Evolutionary conservation across 1,284 basidiomycete species (phyloP), one percentile per base, ranked within the genome.

Genomic region (Moesziomyces globuligerus): DNA sequence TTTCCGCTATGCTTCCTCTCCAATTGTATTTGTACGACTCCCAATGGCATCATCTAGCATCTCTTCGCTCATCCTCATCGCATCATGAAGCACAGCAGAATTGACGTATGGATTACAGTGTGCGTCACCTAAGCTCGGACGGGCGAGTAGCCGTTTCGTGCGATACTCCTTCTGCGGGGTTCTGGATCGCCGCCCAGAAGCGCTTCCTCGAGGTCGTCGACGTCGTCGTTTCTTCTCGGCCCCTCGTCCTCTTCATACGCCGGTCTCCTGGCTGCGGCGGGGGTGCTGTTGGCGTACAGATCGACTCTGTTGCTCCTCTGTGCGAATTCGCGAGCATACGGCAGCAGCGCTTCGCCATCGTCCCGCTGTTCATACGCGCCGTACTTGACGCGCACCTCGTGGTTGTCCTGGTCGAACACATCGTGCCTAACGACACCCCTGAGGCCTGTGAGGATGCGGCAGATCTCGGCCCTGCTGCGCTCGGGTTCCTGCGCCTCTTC

Each of bases 401-500:
- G 59, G 20, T 67, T 72, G n/a, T 67, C 64, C 7, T 18, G 20
- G 15, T 65, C 51, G 32, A 72, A 72, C 25, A 72, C 58, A 13
- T 62, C 59, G 23, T 51, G 53, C 13, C 61, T 21, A 8, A 72
- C 59, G 7, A 72, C 65, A 0, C 68, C 69, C 8, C 59, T 43
- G 17, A 76, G 29, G 1, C 76, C 61, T 0, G 55, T 67, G n/a
- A 78, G 28, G 29, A 76, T 71, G 11, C 75, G 39, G 26, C 57
- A 59, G 32, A 78, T 45, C 43, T 78, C 76, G 0, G 54, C 53
- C 9, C 69, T 20, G n/a, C 65, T 60, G n/a, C 66, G 47, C 21
- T 72, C 74, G 11, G 48, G 52, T 39, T 61, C 52, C 21, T 46
- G 51, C 3, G 74, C 76, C 49, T 78, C 76, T 28, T 75, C 59